Conservation (phyloP, 2,329 filamentous ascomycete genomes). For the Cladorrhinum sp. region DNA sequence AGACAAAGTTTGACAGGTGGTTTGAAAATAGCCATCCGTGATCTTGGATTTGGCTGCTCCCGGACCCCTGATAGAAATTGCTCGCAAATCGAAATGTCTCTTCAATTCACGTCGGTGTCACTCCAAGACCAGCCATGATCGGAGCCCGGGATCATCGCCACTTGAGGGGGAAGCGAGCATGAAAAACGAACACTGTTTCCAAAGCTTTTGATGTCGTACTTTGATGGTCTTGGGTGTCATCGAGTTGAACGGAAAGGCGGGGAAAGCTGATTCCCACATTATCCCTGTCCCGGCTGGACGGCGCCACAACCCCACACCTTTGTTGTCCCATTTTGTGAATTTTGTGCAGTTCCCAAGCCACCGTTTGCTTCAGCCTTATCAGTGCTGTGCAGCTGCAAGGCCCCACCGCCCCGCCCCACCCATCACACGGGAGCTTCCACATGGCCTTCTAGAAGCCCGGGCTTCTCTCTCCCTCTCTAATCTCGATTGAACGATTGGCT, state of each 20-base stretch:
- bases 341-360: background rate
- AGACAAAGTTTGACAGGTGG: slow-evolving; percentile 5
- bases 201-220: background rate
- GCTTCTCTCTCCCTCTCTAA: background rate
- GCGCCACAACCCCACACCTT: slow-evolving; percentile 6
- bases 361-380: slow-evolving; percentile 25
- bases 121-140: too few relatives aligned
- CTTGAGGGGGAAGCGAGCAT: background rate
- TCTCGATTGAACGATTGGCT: background rate
- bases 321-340: slow-evolving; percentile 1
- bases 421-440: slow-evolving; percentile 12
- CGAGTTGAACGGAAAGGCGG: background rate
- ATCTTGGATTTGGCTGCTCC: background rate
- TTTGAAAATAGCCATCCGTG: background rate
- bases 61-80: background rate
- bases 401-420: too few relatives aligned
- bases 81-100: background rate
- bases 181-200: too few relatives aligned
- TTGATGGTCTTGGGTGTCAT: background rate
- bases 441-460: slow-evolving; percentile 23
- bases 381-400: slow-evolving; percentile 22
- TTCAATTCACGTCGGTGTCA: background rate
- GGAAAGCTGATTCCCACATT: background rate
- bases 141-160: background rate
- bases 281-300: background rate